Evolutionary conservation across 108 stramenopile genomes (phyloP).

Genomic region (Cyclotella choctawhatcheeana): DNA sequence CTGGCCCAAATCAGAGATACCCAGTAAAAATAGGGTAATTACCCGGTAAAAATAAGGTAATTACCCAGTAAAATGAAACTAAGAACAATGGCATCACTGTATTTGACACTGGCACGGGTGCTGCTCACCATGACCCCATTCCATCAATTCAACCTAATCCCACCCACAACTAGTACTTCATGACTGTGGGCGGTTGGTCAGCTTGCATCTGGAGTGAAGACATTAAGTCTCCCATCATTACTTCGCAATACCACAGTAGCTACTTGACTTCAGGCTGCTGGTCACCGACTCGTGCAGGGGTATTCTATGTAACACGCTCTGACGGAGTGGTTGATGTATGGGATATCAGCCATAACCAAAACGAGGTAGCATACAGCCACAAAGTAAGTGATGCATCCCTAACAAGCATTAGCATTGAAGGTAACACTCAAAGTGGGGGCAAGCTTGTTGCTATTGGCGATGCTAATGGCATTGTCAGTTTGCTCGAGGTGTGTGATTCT

Average conservation of each 20-base stretch:
- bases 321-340: constrained; percentile 89
- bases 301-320: constrained; percentile 87
- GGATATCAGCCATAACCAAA: constrained; percentile 89
- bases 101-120: constrained; percentile 77
- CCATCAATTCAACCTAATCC: constrained; percentile 89
- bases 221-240: constrained; percentile 84
- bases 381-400: constrained; percentile 82
- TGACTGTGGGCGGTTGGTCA: constrained; percentile 93
- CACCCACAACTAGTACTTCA: constrained; percentile 83
- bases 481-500: constrained; percentile 82
- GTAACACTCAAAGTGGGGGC: constrained; percentile 64
- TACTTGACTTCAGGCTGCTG: constrained; percentile 88
- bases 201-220: constrained; percentile 89
- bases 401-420: constrained; percentile 74
- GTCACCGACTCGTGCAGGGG: constrained; percentile 87
- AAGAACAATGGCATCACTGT: constrained; percentile 87
- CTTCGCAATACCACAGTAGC: constrained; percentile 75
- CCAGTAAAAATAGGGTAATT: too few relatives aligned
- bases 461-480: constrained; percentile 80
- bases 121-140: constrained; percentile 89
- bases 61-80: too few relatives aligned
- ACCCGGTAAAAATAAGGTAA: too few relatives aligned
- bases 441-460: constrained; percentile 88
- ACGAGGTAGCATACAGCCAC: constrained; percentile 88
- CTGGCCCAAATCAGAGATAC: too few relatives aligned